Evolutionary conservation across 1,139 yeast species (phyloP), one percentile per base, ranked within the genome.

Genomic region (Zygoascus sp.): DNA sequence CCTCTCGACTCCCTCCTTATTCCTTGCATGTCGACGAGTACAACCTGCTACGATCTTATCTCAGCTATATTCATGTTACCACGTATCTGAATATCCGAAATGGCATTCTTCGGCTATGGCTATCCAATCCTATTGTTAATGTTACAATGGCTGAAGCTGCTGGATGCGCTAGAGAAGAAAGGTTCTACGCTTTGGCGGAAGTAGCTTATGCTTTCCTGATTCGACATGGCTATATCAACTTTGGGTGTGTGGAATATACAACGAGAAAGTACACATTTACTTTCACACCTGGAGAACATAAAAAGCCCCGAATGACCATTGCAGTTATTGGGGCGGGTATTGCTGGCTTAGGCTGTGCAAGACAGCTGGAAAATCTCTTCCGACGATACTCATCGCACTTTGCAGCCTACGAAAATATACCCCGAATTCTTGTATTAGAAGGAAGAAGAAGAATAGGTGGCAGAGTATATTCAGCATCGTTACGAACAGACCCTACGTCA

Each of bases 371-470:
- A 25, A 60, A 62, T 30, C 57, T 70, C 17, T 56, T 68, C 40
- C 55, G 61, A 34, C 58, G 67, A 23, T 68, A 69, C 46, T 61
- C 66, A 4, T 59, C 63, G 32, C 57, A 59, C 22, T 60, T 66
- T 43, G 51, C 57, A 6, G 70, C 67, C 32, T 66, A 66, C 46
- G 72, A 70, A 40, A 70, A 65, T 35, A 46, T 66, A 7, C 75
- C 75, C 2, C 63, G 70, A 8, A 63, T 70, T 15, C 50, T 69
- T 6, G 58, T 70, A 1, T 54, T 71, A 2, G 75, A 70, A 49
- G 74, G 68, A 1, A 59, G 73, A 37, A 53, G 66, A 17, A 59
- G 75, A 23, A 66, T 71, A 23, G 75, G 75, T 23, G 75, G 75
- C 2, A 62, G 75, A 7, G 65, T 71, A 5, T 68, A 69, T 53